Evolutionary conservation across 345 rosid genomes (phyloP), one percentile per base, ranked within the genome.

Genomic region (Linum usitatissimum): DNA sequence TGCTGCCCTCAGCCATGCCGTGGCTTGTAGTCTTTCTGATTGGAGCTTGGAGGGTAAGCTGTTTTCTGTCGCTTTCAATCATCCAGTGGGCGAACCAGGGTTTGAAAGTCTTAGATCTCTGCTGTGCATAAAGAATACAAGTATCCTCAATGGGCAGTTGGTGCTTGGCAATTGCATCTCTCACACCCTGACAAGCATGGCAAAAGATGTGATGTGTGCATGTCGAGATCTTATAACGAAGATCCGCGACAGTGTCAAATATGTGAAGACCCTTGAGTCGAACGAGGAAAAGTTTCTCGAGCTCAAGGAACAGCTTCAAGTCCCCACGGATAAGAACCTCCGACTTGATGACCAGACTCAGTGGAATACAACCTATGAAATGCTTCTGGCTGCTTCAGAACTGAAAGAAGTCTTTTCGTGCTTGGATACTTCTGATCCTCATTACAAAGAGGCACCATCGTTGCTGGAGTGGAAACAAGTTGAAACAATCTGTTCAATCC

Each of bases 271-370:
- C 18, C 89, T 95, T 13, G 89, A 92, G 59, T 85, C 89, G 12
- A 89, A 81, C 0, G 96, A 87, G 77, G 95, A 88, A 61, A 92
- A 84, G 78, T 92, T 92, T 74, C 59, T 86, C 56, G 95, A 85
- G 76, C 88, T 92, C 59, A 92, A 83, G 79, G 82, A 84, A 65
- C 96, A 86, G 66, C 95, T 92, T 71, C 95, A 87, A 70, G 93
- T 89, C 51, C 95, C 89, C 3, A 87, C 84, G 15, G 90, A 85
- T 28, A 81, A 77, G 75, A 76, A 66, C 64, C 87, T 87, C 9
- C 74, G 71, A 21, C 78, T 92, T n/a, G 96, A 89, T 64, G 79
- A 92, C 57, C 82, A 78, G 73, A 80, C 77, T 66, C 82, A 77
- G 40, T 92, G 98, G 98, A 81, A 83, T 79, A 83, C 91, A 3